Evolutionary conservation across 2,329 filamentous ascomycete species (phyloP).

Genomic region (Talaromyces sp.): DNA sequence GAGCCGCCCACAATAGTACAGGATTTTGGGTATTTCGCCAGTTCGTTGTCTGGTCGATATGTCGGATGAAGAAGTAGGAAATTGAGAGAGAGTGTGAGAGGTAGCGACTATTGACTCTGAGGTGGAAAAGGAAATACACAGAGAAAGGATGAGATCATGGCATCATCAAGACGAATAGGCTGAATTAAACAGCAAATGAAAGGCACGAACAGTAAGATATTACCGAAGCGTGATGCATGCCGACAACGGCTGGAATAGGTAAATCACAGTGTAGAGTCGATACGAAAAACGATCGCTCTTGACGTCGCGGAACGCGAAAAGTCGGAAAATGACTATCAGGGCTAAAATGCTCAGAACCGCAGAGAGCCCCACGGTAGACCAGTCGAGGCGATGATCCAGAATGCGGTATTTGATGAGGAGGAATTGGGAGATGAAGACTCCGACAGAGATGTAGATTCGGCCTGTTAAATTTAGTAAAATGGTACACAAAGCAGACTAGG

Average conservation of each 20-base stretch:
- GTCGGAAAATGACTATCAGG: slow-evolving; percentile 15
- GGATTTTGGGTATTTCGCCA: background rate
- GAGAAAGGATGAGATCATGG: background rate
- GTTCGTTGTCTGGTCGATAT: background rate
- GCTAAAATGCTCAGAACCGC: background rate
- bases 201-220: background rate
- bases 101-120: background rate
- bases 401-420: slow-evolving; percentile 16
- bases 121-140: background rate
- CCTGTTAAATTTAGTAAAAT: background rate
- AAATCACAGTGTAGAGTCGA: slow-evolving; percentile 16
- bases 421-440: slow-evolving; percentile 16
- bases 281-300: slow-evolving; percentile 17
- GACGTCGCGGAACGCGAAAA: slow-evolving; percentile 17
- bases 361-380: slow-evolving; percentile 13
- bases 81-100: background rate
- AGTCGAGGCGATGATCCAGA: slow-evolving; percentile 14
- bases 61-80: background rate
- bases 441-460: slow-evolving; percentile 16
- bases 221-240: slow-evolving; percentile 18
- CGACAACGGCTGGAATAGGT: slow-evolving; percentile 16
- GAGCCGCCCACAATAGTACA: background rate
- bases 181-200: background rate
- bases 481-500: background rate
- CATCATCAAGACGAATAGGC: background rate